Evolutionary conservation across 2,329 filamentous ascomycete genomes (phyloP).

Genomic region (Zasmidium angulare): DNA sequence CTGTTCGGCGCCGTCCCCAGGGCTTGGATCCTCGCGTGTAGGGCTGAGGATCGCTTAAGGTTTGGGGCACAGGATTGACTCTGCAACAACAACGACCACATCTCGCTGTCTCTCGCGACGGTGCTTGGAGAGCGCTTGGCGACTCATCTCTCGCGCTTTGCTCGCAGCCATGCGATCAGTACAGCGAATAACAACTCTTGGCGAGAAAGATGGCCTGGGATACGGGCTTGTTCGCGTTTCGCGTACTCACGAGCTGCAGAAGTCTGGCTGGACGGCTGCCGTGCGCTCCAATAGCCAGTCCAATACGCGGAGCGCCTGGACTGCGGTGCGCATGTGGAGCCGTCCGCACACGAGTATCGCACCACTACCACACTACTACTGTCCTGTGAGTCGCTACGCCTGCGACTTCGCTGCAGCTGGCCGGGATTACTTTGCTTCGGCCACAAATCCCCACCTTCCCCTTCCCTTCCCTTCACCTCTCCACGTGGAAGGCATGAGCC

Average conservation of each 20-base stretch:
- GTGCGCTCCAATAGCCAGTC: neutral
- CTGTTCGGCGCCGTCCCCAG: slow-evolving; percentile 10
- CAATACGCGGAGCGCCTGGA: neutral
- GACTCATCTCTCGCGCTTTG: no score
- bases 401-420: neutral
- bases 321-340: neutral
- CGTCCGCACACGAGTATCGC: no score
- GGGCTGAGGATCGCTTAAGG: neutral
- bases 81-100: neutral
- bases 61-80: neutral
- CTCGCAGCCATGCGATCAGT: no score
- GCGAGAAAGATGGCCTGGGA: no score
- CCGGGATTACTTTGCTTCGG: neutral
- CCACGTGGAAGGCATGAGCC: neutral
- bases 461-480: neutral
- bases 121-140: no score
- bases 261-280: no score
- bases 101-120: no score
- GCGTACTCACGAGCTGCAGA: neutral
- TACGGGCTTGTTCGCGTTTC: neutral
- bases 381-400: no score
- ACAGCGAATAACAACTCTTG: neutral
- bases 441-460: neutral
- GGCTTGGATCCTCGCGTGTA: neutral
- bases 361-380: no score